Evolutionary conservation across 1,139 yeast species (phyloP).

Genomic region (Kluyveromyces sp.): DNA sequence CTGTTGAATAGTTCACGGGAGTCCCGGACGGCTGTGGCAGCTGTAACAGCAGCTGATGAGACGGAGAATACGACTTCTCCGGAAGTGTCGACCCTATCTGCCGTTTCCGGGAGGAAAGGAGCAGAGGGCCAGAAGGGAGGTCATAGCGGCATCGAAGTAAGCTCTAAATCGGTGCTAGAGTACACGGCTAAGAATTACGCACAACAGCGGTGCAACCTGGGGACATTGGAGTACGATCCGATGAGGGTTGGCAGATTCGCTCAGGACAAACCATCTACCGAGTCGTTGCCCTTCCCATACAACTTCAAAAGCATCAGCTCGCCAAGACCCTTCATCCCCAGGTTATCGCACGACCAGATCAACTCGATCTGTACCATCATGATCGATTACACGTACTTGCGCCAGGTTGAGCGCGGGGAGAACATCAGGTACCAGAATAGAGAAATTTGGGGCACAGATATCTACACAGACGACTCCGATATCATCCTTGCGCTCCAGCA

Average conservation of each 20-base stretch:
- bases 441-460: constrained; percentile 83
- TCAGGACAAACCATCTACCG: background rate
- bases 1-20: constrained; percentile 22
- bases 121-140: background rate
- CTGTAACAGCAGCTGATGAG: background rate
- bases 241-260: constrained; percentile 14
- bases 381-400: constrained; percentile 19
- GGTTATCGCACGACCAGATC: constrained; percentile 14
- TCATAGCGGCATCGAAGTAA: constrained; percentile 7
- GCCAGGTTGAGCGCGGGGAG: constrained; percentile 16
- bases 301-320: constrained; percentile 9
- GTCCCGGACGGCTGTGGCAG: background rate
- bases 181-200: constrained; percentile 13
- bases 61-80: background rate
- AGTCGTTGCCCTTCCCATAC: constrained; percentile 25
- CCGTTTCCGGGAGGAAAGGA: background rate
- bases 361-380: constrained; percentile 18
- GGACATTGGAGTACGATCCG: constrained; percentile 19
- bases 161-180: constrained; percentile 15
- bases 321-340: constrained; percentile 26
- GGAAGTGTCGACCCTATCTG: background rate
- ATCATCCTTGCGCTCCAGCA: constrained; percentile 68
- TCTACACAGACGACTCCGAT: constrained; percentile 92
- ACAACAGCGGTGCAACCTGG: constrained; percentile 12
- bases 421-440: constrained; percentile 35